Conservation (phyloP, 2,329 filamentous ascomycete species). For the Aspergillus sp. region DNA sequence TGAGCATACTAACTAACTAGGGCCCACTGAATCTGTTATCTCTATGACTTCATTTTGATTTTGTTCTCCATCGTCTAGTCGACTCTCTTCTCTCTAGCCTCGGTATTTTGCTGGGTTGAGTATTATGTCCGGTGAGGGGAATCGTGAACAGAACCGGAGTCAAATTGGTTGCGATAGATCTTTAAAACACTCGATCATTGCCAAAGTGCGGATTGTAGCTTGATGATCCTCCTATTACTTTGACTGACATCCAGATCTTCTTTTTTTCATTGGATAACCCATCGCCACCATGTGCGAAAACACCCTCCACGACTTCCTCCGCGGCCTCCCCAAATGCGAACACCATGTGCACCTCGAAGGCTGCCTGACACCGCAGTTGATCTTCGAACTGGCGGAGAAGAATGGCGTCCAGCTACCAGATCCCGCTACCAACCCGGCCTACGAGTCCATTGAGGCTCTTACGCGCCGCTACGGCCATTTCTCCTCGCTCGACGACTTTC, state of each 20-base stretch:
- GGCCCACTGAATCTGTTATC: too few species aligned
- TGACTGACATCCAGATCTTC: background rate
- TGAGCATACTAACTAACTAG: too few species aligned
- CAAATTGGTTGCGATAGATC: background rate
- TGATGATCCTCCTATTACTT: too few species aligned
- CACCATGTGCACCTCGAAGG: constrained; percentile 77
- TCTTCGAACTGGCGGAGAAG: constrained; percentile 60
- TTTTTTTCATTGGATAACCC: background rate
- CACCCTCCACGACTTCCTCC: constrained; percentile 51
- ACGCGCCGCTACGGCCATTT: constrained; percentile 58
- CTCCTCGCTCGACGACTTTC: constrained; percentile 65
- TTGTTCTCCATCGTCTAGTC: background rate
- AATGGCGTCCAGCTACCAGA: constrained; percentile 57
- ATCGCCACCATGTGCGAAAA: constrained; percentile 46
- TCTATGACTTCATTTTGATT: too few species aligned
- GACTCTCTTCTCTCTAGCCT: background rate
- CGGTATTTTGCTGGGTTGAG: background rate
- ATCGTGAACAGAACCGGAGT: background rate
- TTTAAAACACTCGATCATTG: too few species aligned
- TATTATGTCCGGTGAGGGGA: background rate
- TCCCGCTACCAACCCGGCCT: constrained; percentile 51
- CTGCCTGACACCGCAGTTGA: constrained; percentile 59
- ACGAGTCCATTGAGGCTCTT: constrained; percentile 52
- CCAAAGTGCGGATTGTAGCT: too few species aligned
- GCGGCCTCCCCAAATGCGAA: constrained; percentile 66